Percentiles rank a stretch among this genome's conserved stretches.
phyloP scores from a whole-genome alignment of 2,329 filamentous ascomycete genomes.

The Epicoccum nigrum region DNA sequence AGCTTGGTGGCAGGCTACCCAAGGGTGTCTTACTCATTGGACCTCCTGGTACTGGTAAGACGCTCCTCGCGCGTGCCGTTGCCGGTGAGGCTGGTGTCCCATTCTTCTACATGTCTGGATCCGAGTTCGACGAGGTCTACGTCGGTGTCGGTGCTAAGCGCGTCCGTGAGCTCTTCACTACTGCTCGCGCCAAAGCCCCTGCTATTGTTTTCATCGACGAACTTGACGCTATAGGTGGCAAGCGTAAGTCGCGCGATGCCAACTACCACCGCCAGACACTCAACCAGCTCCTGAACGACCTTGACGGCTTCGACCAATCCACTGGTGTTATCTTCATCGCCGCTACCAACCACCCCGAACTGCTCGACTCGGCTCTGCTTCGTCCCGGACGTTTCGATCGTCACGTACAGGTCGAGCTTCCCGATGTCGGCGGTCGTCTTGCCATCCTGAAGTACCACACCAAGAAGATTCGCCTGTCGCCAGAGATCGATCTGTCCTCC shows the following conservation, averaged over 20 bases:
- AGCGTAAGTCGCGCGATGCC: constrained; percentile 89
- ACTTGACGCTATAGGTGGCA: constrained; percentile 90
- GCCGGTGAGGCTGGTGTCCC: constrained; percentile 96
- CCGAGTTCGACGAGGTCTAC: constrained; percentile 97
- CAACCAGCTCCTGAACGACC: constrained; percentile 94
- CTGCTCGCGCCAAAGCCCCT: constrained; percentile 83
- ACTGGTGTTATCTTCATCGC: constrained; percentile 94
- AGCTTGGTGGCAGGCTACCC: constrained; percentile 92
- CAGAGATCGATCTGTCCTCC: constrained; percentile 80
- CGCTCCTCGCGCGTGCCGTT: constrained; percentile 90
- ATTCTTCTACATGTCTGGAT: constrained; percentile 99
- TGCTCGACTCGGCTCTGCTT: constrained; percentile 92
- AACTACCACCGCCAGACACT: constrained; percentile 97
- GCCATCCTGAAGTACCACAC: constrained; percentile 94
- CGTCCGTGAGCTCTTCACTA: constrained; percentile 87
- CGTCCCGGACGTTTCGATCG: constrained; percentile 95
- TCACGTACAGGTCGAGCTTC: constrained; percentile 84
- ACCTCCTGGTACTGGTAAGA: constrained; percentile 97
- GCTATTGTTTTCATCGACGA: constrained; percentile 97
- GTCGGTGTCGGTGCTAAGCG: constrained; percentile 96
- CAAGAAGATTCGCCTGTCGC: constrained; percentile 81
- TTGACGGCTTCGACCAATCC: constrained; percentile 95
- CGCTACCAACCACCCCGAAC: constrained; percentile 93
- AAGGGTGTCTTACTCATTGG: constrained; percentile 96
- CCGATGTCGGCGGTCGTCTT: constrained; percentile 90